A percentile compares a stretch with the other conserved stretches of the same genome.
Conservation (phyloP, 805 yeast species). For the Lachancea sp. region DNA sequence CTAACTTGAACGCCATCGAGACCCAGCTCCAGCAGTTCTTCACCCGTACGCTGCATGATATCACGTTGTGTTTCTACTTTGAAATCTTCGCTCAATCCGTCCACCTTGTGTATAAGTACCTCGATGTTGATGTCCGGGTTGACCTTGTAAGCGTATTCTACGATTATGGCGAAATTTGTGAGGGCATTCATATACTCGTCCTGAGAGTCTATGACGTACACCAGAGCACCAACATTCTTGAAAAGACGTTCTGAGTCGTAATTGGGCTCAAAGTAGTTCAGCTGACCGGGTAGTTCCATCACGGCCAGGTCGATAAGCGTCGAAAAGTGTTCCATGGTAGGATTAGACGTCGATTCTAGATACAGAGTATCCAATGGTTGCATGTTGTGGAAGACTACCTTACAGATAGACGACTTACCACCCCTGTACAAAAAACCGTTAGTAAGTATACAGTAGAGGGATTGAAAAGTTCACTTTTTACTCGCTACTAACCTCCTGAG, state of each 20-base stretch:
- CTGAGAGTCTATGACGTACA: conserved; percentile 91
- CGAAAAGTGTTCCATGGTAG: conserved; percentile 75
- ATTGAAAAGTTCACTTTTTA: neutral
- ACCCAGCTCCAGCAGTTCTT: conserved; percentile 83
- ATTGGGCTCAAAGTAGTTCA: conserved; percentile 80
- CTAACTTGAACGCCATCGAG: conserved; percentile 86
- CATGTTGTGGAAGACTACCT: conserved; percentile 94
- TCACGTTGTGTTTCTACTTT: conserved; percentile 92
- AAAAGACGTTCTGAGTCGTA: conserved; percentile 75
- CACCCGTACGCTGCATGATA: conserved; percentile 92
- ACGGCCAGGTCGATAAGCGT: conserved; percentile 82
- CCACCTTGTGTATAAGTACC: conserved; percentile 91
- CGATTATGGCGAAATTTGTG: conserved; percentile 80
- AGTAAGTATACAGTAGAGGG: neutral
- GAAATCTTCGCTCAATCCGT: conserved; percentile 90
- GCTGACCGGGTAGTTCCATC: conserved; percentile 92
- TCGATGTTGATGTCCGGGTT: conserved; percentile 85
- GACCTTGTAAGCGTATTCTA: conserved; percentile 77
- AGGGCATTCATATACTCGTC: conserved; percentile 92
- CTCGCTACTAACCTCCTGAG: conserved; percentile 47
- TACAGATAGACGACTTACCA: conserved; percentile 92
- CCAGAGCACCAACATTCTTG: conserved; percentile 78
- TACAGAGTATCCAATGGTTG: conserved; percentile 90
- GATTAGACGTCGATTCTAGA: conserved; percentile 82
- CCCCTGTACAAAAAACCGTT: conserved; percentile 38